Evolutionary conservation across 106 monocot genomes (phyloP), one percentile per base, ranked within the genome.

Genomic region (Cymbidium sinense): DNA sequence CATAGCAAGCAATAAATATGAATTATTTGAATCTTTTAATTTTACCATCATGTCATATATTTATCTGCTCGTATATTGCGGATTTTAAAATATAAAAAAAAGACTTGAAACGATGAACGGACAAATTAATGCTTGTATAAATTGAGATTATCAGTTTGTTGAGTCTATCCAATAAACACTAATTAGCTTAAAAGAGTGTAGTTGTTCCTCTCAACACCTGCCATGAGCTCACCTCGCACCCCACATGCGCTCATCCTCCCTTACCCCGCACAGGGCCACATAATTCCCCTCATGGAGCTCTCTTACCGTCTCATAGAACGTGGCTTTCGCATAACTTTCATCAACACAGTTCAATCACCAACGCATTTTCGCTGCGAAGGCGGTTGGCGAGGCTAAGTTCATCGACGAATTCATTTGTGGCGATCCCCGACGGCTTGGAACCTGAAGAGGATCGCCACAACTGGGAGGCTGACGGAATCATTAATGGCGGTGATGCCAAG

Each of bases 311-410:
- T 75, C 6, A 62, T 80, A 0, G 85, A 85, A 12, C 70, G 43
- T 21, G 85, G 85, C n/a, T 81, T 85, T 70, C 50, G 62, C 30
- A 58, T 85, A 43, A 85, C 85, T 5, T 81, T 81, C 43, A 67
- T 85, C 75, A 81, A 81, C 77, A 2, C 65, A 81, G 28, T 78
- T 75, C 81, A 78, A 67, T 70, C 85, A 81, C 30, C 7, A 29
- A 6, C 75, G 75, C 11, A 28, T 82, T 11, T 2, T 70, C 0
- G 74, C 43, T 18, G 62, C 78, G 25, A 23, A 11, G 10, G 13
- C 1, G 12, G 2, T 15, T 47, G 47, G 13, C 13, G 1, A 47
- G 13, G 47, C 47, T 47, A 13, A 11, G 13, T 47, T 47, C 23
- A 58, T 23, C n/a, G n/a, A n/a, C 1, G 67, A 28, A 82, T 89